Conservation (phyloP, 2,329 filamentous ascomycete genomes). For the Penicillium sp. region DNA sequence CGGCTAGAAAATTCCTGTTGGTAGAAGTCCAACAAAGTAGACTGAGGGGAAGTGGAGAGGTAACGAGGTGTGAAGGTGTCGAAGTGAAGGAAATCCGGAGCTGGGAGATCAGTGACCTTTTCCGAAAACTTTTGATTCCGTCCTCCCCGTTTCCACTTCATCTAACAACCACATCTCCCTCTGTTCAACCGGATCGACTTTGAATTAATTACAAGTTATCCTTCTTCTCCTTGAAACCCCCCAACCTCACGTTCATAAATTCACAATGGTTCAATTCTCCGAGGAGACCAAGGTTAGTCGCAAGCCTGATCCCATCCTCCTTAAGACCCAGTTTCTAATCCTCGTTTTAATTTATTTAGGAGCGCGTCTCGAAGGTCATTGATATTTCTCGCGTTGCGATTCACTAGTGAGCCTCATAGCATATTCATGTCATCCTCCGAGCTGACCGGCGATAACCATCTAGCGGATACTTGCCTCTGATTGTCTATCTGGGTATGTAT, state of each 20-base stretch:
- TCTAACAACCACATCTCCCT: slow-evolving; percentile 16
- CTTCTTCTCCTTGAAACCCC: background rate
- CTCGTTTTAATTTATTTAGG: slow-evolving; percentile 52
- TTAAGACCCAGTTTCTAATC: slow-evolving; percentile 2
- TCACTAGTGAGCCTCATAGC: slow-evolving; percentile 72
- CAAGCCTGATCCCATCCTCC: background rate
- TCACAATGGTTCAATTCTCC: slow-evolving; percentile 65
- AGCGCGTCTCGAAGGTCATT: slow-evolving; percentile 96
- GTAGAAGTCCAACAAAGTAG: background rate
- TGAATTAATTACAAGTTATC: background rate
- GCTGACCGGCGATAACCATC: slow-evolving; percentile 20
- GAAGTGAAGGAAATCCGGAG: slow-evolving; percentile 15
- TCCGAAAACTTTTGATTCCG: slow-evolving; percentile 33
- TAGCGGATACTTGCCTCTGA: slow-evolving; percentile 93
- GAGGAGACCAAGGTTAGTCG: slow-evolving; percentile 87
- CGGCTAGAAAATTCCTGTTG: too few relatives aligned
- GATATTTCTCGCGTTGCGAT: slow-evolving; percentile 90
- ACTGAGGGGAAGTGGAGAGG: background rate
- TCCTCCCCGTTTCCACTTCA: slow-evolving; percentile 10
- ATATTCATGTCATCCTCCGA: background rate
- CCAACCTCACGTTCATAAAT: background rate
- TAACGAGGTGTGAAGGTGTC: slow-evolving; percentile 1
- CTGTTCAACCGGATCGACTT: background rate
- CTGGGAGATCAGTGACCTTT: slow-evolving; percentile 23
- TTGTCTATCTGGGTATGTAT: slow-evolving; percentile 84